A percentile compares a stretch with the other conserved stretches of the same genome.
Evolutionary conservation across 78 protist species (phyloP).

Genomic region (Emiliania huxleyi): DNA sequence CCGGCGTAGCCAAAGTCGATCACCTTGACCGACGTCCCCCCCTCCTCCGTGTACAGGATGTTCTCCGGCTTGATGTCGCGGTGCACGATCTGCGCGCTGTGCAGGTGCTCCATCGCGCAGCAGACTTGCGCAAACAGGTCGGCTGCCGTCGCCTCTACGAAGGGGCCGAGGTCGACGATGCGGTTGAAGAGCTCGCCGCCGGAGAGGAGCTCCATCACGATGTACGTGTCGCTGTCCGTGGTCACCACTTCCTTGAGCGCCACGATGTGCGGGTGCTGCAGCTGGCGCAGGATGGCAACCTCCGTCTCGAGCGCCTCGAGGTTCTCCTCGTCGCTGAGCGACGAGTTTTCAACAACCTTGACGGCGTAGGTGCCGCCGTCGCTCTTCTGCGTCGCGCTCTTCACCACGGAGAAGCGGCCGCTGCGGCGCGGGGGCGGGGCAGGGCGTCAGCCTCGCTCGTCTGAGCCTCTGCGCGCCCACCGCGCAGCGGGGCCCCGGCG

Average conservation of each 20-base stretch:
- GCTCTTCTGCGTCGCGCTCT: neutral
- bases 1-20: slow-evolving; percentile 60
- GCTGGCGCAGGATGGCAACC: neutral
- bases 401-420: neutral
- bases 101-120: slow-evolving; percentile 31
- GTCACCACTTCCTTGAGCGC: slow-evolving; percentile 13
- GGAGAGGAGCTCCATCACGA: neutral
- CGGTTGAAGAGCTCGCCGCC: slow-evolving; percentile 23
- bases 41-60: neutral
- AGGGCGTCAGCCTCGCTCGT: no score
- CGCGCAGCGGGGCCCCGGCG: no score
- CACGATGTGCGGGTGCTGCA: slow-evolving; percentile 1
- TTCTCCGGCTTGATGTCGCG: slow-evolving; percentile 45
- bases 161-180: neutral
- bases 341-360: neutral
- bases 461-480: neutral
- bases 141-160: neutral
- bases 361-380: neutral
- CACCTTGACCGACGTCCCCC: slow-evolving; percentile 29
- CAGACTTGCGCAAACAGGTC: neutral
- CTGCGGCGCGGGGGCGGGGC: neutral
- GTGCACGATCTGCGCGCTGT: slow-evolving; percentile 31
- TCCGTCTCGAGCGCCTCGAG: slow-evolving; percentile 7
- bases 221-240: neutral
- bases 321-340: neutral